Percentiles rank a stretch among this genome's conserved stretches.
Evolutionary conservation across 768 basidiomycete species (phyloP).

Genomic region (Phaeotremella fagi): DNA sequence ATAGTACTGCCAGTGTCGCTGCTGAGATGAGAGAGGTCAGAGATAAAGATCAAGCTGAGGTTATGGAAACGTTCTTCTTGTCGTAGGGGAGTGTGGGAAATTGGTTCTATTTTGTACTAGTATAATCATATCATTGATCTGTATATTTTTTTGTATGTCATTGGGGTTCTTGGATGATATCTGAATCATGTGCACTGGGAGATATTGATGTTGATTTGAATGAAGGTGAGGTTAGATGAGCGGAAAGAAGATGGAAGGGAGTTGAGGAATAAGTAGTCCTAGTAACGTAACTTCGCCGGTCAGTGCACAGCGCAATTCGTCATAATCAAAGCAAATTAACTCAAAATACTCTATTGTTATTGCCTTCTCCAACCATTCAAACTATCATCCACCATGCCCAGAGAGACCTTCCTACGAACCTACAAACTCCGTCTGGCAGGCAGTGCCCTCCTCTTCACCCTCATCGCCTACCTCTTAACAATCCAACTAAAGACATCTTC

Average conservation of each 20-base stretch:
- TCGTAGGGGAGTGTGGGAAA: slow-evolving; percentile 10
- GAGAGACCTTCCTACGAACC: neutral
- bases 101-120: too few relatives aligned
- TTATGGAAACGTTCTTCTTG: slow-evolving; percentile 43
- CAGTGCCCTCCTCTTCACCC: neutral
- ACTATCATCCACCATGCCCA: neutral
- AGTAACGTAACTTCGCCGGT: neutral
- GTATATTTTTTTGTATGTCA: neutral
- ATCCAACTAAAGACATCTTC: slow-evolving; percentile 4
- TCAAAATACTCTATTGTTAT: too few relatives aligned
- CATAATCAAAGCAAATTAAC: too few relatives aligned
- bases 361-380: neutral
- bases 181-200: too few relatives aligned
- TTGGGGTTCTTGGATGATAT: neutral
- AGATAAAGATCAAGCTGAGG: slow-evolving; percentile 35
- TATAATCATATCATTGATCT: too few relatives aligned
- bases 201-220: too few relatives aligned
- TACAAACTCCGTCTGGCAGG: neutral
- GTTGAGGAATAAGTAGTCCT: neutral
- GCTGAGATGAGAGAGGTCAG: slow-evolving; percentile 16
- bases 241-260: neutral
- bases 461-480: slow-evolving; percentile 6
- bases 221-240: too few relatives aligned
- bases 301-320: neutral
- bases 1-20: slow-evolving; percentile 23